phyloP scores from a whole-genome alignment of 768 basidiomycete species.

The Pleurotus ostreatus region DNA sequence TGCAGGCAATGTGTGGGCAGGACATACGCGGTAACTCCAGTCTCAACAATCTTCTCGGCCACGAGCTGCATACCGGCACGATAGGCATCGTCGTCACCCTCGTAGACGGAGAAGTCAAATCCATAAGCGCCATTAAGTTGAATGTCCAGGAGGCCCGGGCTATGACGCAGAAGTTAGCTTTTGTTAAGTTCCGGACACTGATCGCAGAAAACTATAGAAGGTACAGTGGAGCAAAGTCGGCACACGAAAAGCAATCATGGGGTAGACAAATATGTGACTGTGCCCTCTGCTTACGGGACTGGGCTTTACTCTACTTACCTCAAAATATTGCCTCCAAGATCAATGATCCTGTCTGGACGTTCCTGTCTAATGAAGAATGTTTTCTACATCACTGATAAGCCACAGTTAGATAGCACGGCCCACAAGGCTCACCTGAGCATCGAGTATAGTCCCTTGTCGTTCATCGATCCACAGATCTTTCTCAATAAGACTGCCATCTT shows the following conservation, averaged over 20 bases:
- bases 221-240: no score
- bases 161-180: slow-evolving; percentile 23
- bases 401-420: neutral
- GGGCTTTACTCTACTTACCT: slow-evolving; percentile 35
- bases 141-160: slow-evolving; percentile 83
- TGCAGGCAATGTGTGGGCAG: neutral
- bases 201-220: no score
- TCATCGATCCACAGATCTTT: slow-evolving; percentile 84
- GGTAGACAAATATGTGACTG: neutral
- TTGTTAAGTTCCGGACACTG: neutral
- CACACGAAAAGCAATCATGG: neutral
- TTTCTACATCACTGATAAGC: slow-evolving; percentile 35
- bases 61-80: slow-evolving; percentile 62
- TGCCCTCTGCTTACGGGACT: no score
- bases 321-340: slow-evolving; percentile 74
- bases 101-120: slow-evolving; percentile 84
- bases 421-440: slow-evolving; percentile 55
- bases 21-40: slow-evolving; percentile 83
- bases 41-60: slow-evolving; percentile 76
- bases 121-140: slow-evolving; percentile 91
- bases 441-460: slow-evolving; percentile 65
- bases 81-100: slow-evolving; percentile 67
- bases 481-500: slow-evolving; percentile 72
- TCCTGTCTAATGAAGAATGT: slow-evolving; percentile 63
- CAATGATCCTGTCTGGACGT: slow-evolving; percentile 59